These are phyloP conservation scores for Fusarium sacchari DNA, from an alignment of 2,329 filamentous ascomycete genomes.

Conservation along the genomic window DNA sequence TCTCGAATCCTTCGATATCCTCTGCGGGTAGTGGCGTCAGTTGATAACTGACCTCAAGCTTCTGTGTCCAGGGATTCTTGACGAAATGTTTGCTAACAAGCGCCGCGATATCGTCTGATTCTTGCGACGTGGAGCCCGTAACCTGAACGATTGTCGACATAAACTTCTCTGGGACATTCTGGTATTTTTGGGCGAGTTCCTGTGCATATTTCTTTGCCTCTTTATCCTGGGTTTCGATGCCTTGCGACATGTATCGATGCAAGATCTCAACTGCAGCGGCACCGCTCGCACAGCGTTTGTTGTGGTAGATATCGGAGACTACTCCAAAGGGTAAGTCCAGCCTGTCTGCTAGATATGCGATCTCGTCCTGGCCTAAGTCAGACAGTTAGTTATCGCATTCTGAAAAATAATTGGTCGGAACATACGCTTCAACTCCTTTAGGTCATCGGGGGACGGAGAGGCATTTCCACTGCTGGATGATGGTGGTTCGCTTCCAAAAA, in stretches of 20 bases:
- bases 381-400: background rate
- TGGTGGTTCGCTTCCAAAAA: constrained; percentile 12
- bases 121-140: constrained; percentile 47
- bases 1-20: constrained; percentile 45
- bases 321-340: constrained; percentile 55
- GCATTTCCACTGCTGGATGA: constrained; percentile 25
- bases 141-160: constrained; percentile 56
- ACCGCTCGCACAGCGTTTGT: constrained; percentile 51
- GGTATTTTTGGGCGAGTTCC: constrained; percentile 51
- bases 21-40: constrained; percentile 50
- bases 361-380: constrained; percentile 50
- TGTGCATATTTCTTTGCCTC: constrained; percentile 45
- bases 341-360: constrained; percentile 57
- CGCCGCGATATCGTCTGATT: constrained; percentile 54
- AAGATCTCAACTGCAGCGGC: constrained; percentile 55
- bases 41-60: constrained; percentile 52
- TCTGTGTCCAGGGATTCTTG: constrained; percentile 51
- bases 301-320: constrained; percentile 54
- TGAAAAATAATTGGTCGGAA: background rate
- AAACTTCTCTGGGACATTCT: constrained; percentile 56
- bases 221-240: constrained; percentile 47
- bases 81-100: constrained; percentile 56
- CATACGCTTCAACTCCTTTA: constrained; percentile 47
- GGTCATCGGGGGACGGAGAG: constrained; percentile 26
- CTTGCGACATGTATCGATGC: constrained; percentile 54